Conservation (phyloP, 192 early-diverging fungal genomes). For the Umbelopsis sp. region DNA sequence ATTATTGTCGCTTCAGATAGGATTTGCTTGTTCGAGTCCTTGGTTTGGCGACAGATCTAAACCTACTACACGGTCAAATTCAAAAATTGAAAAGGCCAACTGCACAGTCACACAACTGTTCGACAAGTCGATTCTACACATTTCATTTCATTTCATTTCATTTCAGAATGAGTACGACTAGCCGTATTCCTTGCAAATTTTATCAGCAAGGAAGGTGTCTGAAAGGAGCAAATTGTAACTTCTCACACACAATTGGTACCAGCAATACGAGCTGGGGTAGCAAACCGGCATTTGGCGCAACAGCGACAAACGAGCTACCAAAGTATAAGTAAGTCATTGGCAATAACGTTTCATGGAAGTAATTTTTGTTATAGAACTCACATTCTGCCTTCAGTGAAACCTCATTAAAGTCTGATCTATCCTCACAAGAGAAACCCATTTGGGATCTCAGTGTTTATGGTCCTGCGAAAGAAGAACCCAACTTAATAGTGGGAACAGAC, state of each 20-base stretch:
- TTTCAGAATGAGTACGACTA: no score
- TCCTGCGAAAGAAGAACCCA: conserved; percentile 60
- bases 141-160: no score
- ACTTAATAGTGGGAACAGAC: conserved; percentile 60
- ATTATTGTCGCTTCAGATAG: no score
- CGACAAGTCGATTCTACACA: not conserved
- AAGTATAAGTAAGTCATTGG: conserved; percentile 43
- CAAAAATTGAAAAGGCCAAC: no score
- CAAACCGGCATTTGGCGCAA: conserved; percentile 44
- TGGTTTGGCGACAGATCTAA: no score
- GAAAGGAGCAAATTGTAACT: conserved; percentile 58
- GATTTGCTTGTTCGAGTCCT: no score
- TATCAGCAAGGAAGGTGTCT: conserved; percentile 61
- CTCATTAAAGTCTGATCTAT: conserved; percentile 42
- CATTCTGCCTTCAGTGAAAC: conserved; percentile 36
- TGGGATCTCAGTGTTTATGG: conserved; percentile 61
- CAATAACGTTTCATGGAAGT: conserved; percentile 9
- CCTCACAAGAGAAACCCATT: conserved; percentile 44
- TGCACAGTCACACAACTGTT: not conserved
- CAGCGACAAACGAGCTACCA: conserved; percentile 30
- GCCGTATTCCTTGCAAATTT: conserved; percentile 28
- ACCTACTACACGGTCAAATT: no score
- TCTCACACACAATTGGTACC: conserved; percentile 51
- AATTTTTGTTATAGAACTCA: conserved; percentile 15
- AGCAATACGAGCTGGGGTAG: conserved; percentile 16